Evolutionary conservation across 1,139 yeast species (phyloP).

Genomic region (Waltiozyma solani): DNA sequence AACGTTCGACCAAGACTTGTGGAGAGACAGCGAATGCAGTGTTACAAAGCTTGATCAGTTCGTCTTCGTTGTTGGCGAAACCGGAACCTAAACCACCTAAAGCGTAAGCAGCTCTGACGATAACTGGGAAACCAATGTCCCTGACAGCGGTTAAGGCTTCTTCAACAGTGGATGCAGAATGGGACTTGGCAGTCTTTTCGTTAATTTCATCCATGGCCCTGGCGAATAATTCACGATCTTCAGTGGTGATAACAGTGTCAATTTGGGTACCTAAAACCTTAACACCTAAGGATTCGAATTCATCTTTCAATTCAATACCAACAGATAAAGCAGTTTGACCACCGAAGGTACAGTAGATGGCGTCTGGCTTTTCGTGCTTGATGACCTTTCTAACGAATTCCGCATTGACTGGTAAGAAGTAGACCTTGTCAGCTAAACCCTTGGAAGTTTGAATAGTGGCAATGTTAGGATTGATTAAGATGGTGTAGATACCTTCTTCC

Average conservation of each 20-base stretch:
- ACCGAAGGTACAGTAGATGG: constrained; percentile 94
- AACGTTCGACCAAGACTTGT: constrained; percentile 88
- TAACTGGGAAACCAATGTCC: constrained; percentile 88
- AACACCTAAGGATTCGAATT: constrained; percentile 85
- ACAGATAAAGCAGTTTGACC: constrained; percentile 97
- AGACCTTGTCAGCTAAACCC: constrained; percentile 96
- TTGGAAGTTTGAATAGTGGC: constrained; percentile 98
- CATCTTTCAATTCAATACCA: constrained; percentile 93
- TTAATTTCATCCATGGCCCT: constrained; percentile 89
- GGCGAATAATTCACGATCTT: constrained; percentile 94
- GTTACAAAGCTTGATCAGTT: constrained; percentile 75
- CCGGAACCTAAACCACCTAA: constrained; percentile 98
- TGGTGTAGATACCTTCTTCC: constrained; percentile 95
- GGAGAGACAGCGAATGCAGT: constrained; percentile 95
- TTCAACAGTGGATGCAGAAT: constrained; percentile 66
- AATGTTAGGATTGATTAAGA: constrained; percentile 92
- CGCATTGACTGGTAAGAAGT: constrained; percentile 92
- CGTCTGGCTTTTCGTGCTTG: constrained; percentile 91
- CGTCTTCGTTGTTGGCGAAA: constrained; percentile 84
- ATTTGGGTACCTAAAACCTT: constrained; percentile 95
- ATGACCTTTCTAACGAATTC: constrained; percentile 95
- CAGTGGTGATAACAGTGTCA: constrained; percentile 92
- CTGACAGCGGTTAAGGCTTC: constrained; percentile 84
- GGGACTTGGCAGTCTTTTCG: constrained; percentile 91
- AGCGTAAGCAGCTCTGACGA: constrained; percentile 96